Percentiles rank a stretch among this genome's conserved stretches.
Evolutionary conservation across 148 eudicot genomes (phyloP).

Genomic region (Persicaria maculosa): DNA sequence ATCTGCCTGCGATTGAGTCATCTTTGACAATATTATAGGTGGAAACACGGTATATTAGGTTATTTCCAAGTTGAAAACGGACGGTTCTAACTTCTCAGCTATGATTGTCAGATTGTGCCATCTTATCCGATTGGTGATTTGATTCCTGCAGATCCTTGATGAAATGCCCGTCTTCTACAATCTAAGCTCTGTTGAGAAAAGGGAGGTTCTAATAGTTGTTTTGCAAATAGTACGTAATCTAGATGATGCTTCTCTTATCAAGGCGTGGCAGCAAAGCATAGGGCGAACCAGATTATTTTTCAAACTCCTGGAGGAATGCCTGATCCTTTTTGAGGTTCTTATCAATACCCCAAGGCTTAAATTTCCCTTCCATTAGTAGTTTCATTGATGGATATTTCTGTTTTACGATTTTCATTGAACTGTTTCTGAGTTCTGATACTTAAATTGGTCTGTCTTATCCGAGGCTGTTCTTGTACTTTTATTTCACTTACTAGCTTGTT

Average conservation of each 20-base stretch:
- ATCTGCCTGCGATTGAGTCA: background rate
- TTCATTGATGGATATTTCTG: background rate
- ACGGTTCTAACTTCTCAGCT: background rate
- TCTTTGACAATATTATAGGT: background rate
- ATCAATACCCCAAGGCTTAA: conserved; percentile 6
- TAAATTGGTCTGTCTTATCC: background rate
- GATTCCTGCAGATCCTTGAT: conserved; percentile 80
- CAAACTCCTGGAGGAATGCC: conserved; percentile 91
- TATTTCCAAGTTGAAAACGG: background rate
- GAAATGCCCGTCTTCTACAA: conserved; percentile 99
- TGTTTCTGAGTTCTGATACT: background rate
- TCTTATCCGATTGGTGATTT: conserved; percentile 7
- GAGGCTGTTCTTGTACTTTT: background rate
- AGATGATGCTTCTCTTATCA: conserved; percentile 88
- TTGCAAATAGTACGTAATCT: conserved; percentile 91
- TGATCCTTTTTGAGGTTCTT: conserved; percentile 79
- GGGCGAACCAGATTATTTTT: conserved; percentile 96
- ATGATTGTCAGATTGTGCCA: background rate
- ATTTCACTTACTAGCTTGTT: background rate
- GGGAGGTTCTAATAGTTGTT: conserved; percentile 80
- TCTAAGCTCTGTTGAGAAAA: conserved; percentile 82
- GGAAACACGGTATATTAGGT: background rate
- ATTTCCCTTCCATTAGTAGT: background rate
- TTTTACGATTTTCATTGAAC: background rate
- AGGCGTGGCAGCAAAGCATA: conserved; percentile 98